Evolutionary conservation across 2,329 filamentous ascomycete species (phyloP).

Genomic region (Shiraia sp.): DNA sequence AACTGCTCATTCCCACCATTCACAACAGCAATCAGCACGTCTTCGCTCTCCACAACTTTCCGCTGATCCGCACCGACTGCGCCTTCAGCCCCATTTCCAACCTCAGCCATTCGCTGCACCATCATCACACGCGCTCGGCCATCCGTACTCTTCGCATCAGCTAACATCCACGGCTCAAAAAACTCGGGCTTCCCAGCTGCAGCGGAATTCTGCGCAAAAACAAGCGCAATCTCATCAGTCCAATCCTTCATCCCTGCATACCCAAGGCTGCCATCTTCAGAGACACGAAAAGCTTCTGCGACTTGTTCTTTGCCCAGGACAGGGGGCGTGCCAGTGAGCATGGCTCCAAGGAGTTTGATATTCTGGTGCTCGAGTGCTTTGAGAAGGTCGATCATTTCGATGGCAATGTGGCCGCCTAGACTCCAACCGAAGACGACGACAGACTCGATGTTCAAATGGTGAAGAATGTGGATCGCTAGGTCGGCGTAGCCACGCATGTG

Average conservation of each 20-base stretch:
- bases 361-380: neutral
- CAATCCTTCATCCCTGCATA: constrained; percentile 19
- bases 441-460: constrained; percentile 19
- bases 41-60: constrained; percentile 19
- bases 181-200: constrained; percentile 10
- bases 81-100: constrained; percentile 8
- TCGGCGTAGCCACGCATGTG: constrained; percentile 37
- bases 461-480: constrained; percentile 32
- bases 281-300: constrained; percentile 11
- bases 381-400: constrained; percentile 34
- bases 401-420: constrained; percentile 38
- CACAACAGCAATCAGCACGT: constrained; percentile 30
- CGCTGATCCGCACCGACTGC: constrained; percentile 23
- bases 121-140: constrained; percentile 29
- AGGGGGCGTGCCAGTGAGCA: constrained; percentile 36
- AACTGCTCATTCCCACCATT: constrained; percentile 37
- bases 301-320: constrained; percentile 24
- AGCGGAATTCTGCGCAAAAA: constrained; percentile 17
- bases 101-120: constrained; percentile 16
- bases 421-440: constrained; percentile 39
- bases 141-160: constrained; percentile 31
- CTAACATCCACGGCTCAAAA: constrained; percentile 33
- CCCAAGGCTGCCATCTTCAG: constrained; percentile 11
- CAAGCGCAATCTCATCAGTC: constrained; percentile 16
- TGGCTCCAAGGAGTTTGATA: constrained; percentile 24